Base-by-base conservation (phyloP, 768 basidiomycete genomes). In the Ephemerocybe angulata region DNA sequence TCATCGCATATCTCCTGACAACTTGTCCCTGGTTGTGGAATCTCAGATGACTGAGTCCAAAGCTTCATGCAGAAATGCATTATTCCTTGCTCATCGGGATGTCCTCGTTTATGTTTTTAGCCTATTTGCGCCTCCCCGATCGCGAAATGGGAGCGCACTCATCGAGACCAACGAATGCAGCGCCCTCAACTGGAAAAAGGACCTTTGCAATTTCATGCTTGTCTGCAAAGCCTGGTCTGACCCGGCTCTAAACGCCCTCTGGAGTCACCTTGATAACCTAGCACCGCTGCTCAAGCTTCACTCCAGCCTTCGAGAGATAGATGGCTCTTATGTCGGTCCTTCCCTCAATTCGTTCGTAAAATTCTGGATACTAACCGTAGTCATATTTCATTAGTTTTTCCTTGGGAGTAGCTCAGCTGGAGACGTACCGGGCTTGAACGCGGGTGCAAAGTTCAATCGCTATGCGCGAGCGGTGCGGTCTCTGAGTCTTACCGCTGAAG, bases 181-280 rank as follows among this genome's bases (percentile, higher is more conserved):
- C 28, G 19, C n/a, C n/a, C n/a, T n/a, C n/a, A n/a, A n/a, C n/a
- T 28, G 31, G 11, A 3, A 31, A 17, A 31, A 22, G 13, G 17
- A 50, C 4, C 17, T 41, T 21, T 38, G 35, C 40, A 53, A 35
- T 7, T 30, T 48, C 3, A 46, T 52, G 7, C 52, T 57, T 13
- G 40, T 47, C 15, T 57, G 56, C 51, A 57, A 57, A 25, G 51
- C 56, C 12, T 57, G 53, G 33, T 51, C 49, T 22, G 49, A 55
- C 10, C 58, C 54, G 8, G 58, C 53, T 8, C 48, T 55, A 49
- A 42, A 52, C 27, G 15, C 43, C n/a, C 28, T 58, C 12, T 58
- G 58, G 58, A 8, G 37, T 6, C 25, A 38, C 11, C 37, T 58
- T 41, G 38, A 55, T 31, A 43, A 41, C 12, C 24, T 55, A 3